A percentile compares a stretch with the other conserved stretches of the same genome.
phyloP scores from a whole-genome alignment of 2,329 filamentous ascomycete species.

The Phialophora expanda region DNA sequence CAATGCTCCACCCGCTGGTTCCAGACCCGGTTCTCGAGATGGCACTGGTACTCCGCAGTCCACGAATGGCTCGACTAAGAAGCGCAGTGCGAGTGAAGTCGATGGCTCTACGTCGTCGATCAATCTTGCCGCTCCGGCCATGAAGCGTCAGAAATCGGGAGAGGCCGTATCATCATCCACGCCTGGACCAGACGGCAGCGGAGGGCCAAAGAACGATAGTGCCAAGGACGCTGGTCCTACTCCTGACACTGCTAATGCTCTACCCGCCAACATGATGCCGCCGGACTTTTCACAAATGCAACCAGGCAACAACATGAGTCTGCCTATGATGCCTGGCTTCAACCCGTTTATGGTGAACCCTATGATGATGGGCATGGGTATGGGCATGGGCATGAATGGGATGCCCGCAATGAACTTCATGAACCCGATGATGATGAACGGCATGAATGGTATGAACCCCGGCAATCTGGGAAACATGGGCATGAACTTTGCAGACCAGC shows the following conservation, averaged over 20 bases:
- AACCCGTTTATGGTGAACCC: slow-evolving; percentile 50
- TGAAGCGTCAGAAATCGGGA: slow-evolving; percentile 55
- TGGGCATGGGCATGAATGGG: slow-evolving; percentile 41
- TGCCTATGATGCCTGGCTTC: slow-evolving; percentile 38
- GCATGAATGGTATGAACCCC: slow-evolving; percentile 37
- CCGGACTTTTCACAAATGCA: slow-evolving; percentile 40
- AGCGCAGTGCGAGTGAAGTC: slow-evolving; percentile 75
- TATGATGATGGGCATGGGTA: slow-evolving; percentile 52
- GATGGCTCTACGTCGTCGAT: slow-evolving; percentile 63
- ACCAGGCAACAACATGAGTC: slow-evolving; percentile 35
- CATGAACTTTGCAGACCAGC: slow-evolving; percentile 41
- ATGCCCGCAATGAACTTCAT: slow-evolving; percentile 47
- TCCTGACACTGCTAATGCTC: slow-evolving; percentile 30
- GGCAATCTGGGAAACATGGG: slow-evolving; percentile 41
- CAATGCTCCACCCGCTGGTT: slow-evolving; percentile 21
- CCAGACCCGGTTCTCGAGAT: slow-evolving; percentile 34
- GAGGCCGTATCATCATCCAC: slow-evolving; percentile 40
- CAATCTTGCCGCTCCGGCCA: slow-evolving; percentile 45
- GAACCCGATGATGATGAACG: slow-evolving; percentile 46
- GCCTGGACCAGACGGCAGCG: slow-evolving; percentile 40
- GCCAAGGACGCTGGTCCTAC: slow-evolving; percentile 18
- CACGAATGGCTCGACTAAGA: slow-evolving; percentile 62
- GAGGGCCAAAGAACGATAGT: slow-evolving; percentile 6
- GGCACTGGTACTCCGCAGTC: slow-evolving; percentile 34
- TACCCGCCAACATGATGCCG: slow-evolving; percentile 43